A percentile compares a stretch with the other conserved stretches of the same genome.
phyloP scores from a whole-genome alignment of 768 basidiomycete genomes.

The Boletus sp. region DNA sequence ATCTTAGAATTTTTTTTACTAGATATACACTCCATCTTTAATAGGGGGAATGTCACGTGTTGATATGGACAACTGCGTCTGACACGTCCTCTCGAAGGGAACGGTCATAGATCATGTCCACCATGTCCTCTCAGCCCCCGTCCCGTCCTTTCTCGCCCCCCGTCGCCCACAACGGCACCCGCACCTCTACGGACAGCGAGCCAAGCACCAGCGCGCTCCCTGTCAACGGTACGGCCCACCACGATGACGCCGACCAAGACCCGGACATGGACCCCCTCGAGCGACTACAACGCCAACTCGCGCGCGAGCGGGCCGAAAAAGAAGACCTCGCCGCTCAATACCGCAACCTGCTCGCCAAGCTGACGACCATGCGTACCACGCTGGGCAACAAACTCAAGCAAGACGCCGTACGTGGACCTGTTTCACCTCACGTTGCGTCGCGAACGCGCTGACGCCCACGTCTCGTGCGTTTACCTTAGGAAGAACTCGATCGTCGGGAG shows the following conservation, averaged over 20 bases:
- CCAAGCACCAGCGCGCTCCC: conserved; percentile 28
- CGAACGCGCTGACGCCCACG: neutral
- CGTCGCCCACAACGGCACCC: conserved; percentile 13
- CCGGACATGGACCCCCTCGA: conserved; percentile 48
- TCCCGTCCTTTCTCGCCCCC: conserved; percentile 35
- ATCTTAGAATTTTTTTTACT: neutral
- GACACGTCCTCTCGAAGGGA: conserved; percentile 3
- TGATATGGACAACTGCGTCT: neutral
- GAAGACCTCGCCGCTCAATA: conserved; percentile 86
- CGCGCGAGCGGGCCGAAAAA: conserved; percentile 78
- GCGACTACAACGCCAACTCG: conserved; percentile 72
- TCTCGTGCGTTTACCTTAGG: conserved; percentile 48
- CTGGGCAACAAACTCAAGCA: conserved; percentile 93
- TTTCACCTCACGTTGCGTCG: neutral
- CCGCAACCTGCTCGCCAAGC: conserved; percentile 77
- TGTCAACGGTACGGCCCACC: conserved; percentile 35
- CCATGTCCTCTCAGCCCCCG: conserved; percentile 26
- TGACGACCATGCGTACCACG: conserved; percentile 91
- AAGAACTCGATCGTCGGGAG: conserved; percentile 95
- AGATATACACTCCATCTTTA: neutral
- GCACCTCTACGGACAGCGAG: conserved; percentile 46
- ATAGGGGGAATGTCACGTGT: conserved; percentile 9
- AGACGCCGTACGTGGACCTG: conserved; percentile 74
- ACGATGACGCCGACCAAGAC: conserved; percentile 40
- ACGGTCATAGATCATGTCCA: neutral